These are phyloP conservation scores for Fusarium pseudocircinatum DNA, from an alignment of 2,329 filamentous ascomycete species.

Conservation along the genomic window DNA sequence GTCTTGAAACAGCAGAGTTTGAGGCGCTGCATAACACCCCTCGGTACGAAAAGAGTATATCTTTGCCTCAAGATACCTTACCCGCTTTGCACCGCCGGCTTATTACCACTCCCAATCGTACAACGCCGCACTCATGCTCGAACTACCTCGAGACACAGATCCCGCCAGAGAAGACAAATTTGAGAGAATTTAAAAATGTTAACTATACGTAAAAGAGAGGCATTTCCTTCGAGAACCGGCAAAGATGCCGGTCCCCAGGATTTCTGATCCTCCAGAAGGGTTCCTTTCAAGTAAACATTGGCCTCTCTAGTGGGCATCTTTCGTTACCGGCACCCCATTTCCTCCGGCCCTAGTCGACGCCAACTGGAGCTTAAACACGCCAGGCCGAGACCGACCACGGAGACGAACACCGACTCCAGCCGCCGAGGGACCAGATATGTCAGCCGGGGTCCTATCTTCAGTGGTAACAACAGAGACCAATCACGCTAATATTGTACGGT, in stretches of 20 bases:
- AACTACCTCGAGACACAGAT: not conserved
- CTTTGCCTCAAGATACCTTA: slow-evolving; percentile 14
- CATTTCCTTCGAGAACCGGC: slow-evolving; percentile 31
- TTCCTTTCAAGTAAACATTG: slow-evolving; percentile 30
- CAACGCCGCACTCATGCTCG: slow-evolving; percentile 5
- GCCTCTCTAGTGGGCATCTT: slow-evolving; percentile 22
- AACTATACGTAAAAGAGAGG: slow-evolving; percentile 20
- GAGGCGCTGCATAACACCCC: slow-evolving; percentile 4
- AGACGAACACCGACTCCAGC: slow-evolving; percentile 24
- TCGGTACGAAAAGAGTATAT: not conserved
- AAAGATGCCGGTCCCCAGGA: slow-evolving; percentile 29
- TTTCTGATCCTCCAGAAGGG: slow-evolving; percentile 17
- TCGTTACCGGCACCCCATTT: slow-evolving; percentile 34
- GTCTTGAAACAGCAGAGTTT: slow-evolving; percentile 17
- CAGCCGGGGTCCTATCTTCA: not conserved
- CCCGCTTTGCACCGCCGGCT: slow-evolving; percentile 23
- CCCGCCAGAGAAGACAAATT: slow-evolving; percentile 3
- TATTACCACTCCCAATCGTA: slow-evolving; percentile 20
- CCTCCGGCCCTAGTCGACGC: slow-evolving; percentile 31
- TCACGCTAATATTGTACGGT: not conserved
- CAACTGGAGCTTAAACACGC: slow-evolving; percentile 32
- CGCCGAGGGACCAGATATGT: slow-evolving; percentile 7
- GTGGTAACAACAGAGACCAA: not conserved
- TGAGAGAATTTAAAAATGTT: not conserved
- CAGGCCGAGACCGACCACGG: slow-evolving; percentile 34